A percentile compares a stretch with the other conserved stretches of the same genome.
Conservation (phyloP, 2,329 filamentous ascomycete species). For the Phoma sp. region DNA sequence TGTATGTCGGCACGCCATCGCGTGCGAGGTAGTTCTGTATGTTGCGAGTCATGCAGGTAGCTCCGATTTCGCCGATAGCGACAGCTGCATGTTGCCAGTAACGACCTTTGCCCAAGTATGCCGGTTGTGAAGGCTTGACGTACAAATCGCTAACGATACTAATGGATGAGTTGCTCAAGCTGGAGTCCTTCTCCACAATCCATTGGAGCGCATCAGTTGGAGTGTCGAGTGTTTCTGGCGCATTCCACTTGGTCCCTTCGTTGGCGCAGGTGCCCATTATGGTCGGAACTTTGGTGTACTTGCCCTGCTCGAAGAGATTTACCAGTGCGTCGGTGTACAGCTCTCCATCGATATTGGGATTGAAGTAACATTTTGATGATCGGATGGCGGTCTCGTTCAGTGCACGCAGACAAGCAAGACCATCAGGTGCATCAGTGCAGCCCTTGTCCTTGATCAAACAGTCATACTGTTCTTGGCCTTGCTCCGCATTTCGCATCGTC, state of each 20-base stretch:
- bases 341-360: conserved; percentile 59
- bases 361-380: conserved; percentile 51
- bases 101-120: conserved; percentile 58
- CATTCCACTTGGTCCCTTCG: conserved; percentile 68
- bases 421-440: conserved; percentile 52
- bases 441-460: conserved; percentile 58
- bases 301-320: conserved; percentile 56
- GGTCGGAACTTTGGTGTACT: conserved; percentile 61
- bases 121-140: conserved; percentile 52
- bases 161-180: conserved; percentile 61
- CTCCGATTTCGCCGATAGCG: conserved; percentile 70
- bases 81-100: conserved; percentile 67
- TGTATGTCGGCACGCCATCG: conserved; percentile 61
- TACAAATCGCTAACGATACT: conserved; percentile 63
- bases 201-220: conserved; percentile 61
- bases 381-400: conserved; percentile 56
- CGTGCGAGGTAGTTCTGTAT: conserved; percentile 55
- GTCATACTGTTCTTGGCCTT: conserved; percentile 62
- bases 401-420: conserved; percentile 58
- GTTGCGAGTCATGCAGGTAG: conserved; percentile 69
- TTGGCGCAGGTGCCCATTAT: conserved; percentile 67
- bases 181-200: conserved; percentile 65
- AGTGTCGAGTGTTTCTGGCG: conserved; percentile 58
- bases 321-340: conserved; percentile 61
- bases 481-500: conserved; percentile 55